Conservation (phyloP, 2,329 filamentous ascomycete genomes). For the Cladorrhinum sp. region DNA sequence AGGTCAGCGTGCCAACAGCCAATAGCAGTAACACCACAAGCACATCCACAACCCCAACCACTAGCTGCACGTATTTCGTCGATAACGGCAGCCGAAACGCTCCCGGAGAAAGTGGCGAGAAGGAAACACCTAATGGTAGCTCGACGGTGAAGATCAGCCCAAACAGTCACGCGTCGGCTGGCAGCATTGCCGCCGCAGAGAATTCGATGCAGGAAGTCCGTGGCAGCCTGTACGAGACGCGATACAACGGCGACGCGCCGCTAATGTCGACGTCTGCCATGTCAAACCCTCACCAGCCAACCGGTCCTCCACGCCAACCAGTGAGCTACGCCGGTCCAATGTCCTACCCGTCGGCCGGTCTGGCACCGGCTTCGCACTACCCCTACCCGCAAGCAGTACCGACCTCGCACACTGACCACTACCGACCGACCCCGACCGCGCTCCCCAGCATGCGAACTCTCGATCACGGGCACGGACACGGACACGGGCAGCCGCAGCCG, state of each 20-base stretch:
- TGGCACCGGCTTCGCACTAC: constrained; percentile 24
- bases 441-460: constrained; percentile 45
- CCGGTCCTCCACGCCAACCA: constrained; percentile 26
- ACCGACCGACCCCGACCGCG: constrained; percentile 38
- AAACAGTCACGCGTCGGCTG: constrained; percentile 18
- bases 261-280: constrained; percentile 23
- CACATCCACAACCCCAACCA: constrained; percentile 12
- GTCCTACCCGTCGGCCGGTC: constrained; percentile 24
- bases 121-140: constrained; percentile 16
- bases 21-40: constrained; percentile 14
- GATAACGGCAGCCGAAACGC: constrained; percentile 13
- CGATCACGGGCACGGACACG: constrained; percentile 35
- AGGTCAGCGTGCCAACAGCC: constrained; percentile 20
- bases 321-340: constrained; percentile 26
- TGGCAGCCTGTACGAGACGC: constrained; percentile 22
- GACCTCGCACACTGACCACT: constrained; percentile 33
- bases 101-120: constrained; percentile 18
- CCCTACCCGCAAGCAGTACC: constrained; percentile 24
- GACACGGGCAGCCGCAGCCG: constrained; percentile 27
- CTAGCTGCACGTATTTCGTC: constrained; percentile 12
- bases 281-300: constrained; percentile 27
- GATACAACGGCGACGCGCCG: constrained; percentile 25
- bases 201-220: constrained; percentile 9
- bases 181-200: constrained; percentile 6
- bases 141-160: constrained; percentile 15